Evolutionary conservation across 2,329 filamentous ascomycete species (phyloP).

Genomic region (Hypoxylon rubiginosum): DNA sequence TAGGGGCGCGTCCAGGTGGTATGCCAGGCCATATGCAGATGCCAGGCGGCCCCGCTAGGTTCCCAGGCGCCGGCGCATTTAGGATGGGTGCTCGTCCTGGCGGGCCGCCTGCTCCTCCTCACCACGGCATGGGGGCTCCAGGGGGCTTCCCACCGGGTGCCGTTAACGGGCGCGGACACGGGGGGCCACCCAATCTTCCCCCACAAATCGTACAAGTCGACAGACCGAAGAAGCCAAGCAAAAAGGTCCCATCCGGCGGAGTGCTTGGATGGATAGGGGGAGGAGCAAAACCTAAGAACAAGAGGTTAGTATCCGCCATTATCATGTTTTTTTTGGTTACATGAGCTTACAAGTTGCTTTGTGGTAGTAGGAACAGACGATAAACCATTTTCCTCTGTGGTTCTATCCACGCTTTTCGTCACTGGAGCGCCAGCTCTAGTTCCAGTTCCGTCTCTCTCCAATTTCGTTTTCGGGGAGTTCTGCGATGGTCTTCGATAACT

Average conservation of each 20-base stretch:
- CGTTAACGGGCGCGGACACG: neutral
- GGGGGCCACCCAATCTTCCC: slow-evolving; percentile 13
- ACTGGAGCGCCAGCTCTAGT: slow-evolving; percentile 6
- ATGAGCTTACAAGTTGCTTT: slow-evolving; percentile 29
- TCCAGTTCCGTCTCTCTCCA: slow-evolving; percentile 27
- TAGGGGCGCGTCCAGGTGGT: slow-evolving; percentile 24
- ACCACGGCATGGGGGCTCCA: slow-evolving; percentile 36
- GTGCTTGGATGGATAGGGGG: slow-evolving; percentile 54
- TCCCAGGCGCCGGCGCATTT: slow-evolving; percentile 6
- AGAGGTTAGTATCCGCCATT: slow-evolving; percentile 48
- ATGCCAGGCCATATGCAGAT: slow-evolving; percentile 13
- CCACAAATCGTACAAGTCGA: slow-evolving; percentile 47
- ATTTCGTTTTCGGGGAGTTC: slow-evolving; percentile 40
- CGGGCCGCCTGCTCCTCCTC: slow-evolving; percentile 27
- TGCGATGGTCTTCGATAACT: slow-evolving; percentile 42
- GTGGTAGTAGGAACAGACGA: slow-evolving; percentile 25
- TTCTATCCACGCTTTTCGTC: slow-evolving; percentile 19
- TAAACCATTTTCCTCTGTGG: slow-evolving; percentile 7
- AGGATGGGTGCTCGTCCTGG: slow-evolving; percentile 21
- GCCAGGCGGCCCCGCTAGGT: slow-evolving; percentile 10
- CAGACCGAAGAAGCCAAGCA: slow-evolving; percentile 48
- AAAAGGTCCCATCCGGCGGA: slow-evolving; percentile 44
- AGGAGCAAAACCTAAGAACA: slow-evolving; percentile 46
- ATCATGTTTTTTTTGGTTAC: slow-evolving; percentile 19
- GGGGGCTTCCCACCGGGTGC: slow-evolving; percentile 3